Base-by-base conservation (phyloP, 345 rosid genomes). In the Corchorus capsularis region DNA sequence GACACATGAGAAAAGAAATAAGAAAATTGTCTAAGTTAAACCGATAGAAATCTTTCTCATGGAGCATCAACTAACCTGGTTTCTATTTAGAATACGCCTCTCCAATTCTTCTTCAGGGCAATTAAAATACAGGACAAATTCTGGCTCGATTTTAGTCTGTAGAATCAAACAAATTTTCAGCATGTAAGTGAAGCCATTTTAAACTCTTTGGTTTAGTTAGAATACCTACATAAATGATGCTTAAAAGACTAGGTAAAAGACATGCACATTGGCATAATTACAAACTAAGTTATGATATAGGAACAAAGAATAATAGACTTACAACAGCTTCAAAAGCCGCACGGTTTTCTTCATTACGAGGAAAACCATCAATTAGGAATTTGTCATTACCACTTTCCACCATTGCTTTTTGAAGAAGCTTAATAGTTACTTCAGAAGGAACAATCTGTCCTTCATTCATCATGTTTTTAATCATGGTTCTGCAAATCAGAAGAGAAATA, bases 301-400 rank as follows among this genome's bases (percentile, higher is more conserved):
- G 27, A 45, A 17, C n/a, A 67, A 6, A 41, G 12, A 67, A 45
- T 12, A 22, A n/a, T 11, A 34, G 63, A 79, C 92, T 89, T 84
- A 87, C 94, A 69, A 84, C 87, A 66, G 52, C 82, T 80, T 89
- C 94, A 77, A 91, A 91, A 49, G 87, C 91, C 0, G 85, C 83
- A 20, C 87, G 89, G 76, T 89, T 93, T 76, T 91, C 93, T 82
- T 93, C 92, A 73, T 93, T 86, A 16, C 94, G 87, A 76, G 96
- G 97, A 68, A 93, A 93, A 12, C 93, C 97, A 89, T 91, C 94
- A 79, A 91, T 87, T 37, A 93, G 83, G 62, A 89, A 88, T 73
- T 83, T 93, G 75, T 86, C 84, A 68, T 89, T 89, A 32, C 81
- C 86, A 76, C 70, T 81, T 81, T 81, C 86, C 71, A 78, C 83